phyloP scores from a whole-genome alignment of 1,284 basidiomycete species.

The Xerocomus subilludens region DNA sequence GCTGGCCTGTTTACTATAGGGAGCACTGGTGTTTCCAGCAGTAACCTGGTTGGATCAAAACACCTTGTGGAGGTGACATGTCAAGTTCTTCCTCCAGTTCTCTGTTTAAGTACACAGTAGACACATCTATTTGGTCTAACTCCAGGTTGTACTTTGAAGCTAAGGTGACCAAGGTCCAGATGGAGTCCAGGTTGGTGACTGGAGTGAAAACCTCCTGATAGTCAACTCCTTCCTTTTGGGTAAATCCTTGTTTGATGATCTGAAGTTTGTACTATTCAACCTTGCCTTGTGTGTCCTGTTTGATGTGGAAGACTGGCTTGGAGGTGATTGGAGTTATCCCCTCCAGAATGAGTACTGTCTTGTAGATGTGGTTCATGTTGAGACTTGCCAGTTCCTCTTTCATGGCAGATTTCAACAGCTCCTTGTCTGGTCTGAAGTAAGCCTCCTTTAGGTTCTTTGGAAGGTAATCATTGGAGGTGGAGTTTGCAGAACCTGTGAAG shows the following conservation, averaged over 20 bases:
- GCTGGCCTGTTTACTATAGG: too few relatives aligned
- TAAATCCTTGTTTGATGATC: background rate
- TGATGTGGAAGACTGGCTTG: background rate
- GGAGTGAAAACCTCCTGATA: conserved; percentile 1
- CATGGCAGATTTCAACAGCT: too few relatives aligned
- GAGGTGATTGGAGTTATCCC: too few relatives aligned
- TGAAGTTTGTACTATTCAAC: background rate
- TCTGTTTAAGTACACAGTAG: conserved; percentile 1
- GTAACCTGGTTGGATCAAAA: too few relatives aligned
- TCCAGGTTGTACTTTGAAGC: conserved; percentile 3
- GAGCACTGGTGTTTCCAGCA: too few relatives aligned
- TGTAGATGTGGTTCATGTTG: background rate
- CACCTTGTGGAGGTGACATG: background rate
- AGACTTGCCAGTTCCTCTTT: too few relatives aligned
- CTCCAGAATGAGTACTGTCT: background rate
- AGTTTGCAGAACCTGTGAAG: too few relatives aligned
- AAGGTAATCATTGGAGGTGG: too few relatives aligned
- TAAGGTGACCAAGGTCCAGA: background rate
- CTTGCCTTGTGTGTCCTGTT: background rate
- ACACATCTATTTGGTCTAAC: conserved; percentile 12
- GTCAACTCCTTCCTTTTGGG: conserved; percentile 1
- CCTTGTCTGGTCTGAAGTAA: too few relatives aligned
- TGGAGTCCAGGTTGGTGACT: background rate
- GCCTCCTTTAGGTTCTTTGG: too few relatives aligned
- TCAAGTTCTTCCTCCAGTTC: background rate